These are phyloP conservation scores for Pleodorina starrii DNA, from an alignment of 139 green algal species.

Conservation along the genomic window DNA sequence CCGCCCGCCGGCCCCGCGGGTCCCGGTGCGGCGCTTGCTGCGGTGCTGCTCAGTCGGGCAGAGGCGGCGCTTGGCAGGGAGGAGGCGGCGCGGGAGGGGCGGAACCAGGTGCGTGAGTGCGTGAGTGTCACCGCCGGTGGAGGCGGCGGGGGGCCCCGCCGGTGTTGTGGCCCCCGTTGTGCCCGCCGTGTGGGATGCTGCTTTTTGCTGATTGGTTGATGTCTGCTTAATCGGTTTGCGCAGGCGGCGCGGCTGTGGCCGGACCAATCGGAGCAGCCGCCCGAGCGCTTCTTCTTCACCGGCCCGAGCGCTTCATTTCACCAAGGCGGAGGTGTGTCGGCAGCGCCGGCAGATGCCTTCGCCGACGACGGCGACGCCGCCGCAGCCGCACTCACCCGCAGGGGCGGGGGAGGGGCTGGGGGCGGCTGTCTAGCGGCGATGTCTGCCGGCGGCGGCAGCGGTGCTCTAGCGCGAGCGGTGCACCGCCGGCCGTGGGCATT, in stretches of 20 bases:
- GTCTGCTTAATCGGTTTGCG: background rate
- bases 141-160: too few relatives aligned
- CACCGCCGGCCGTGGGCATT: conserved; percentile 32
- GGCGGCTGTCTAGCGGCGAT: too few relatives aligned
- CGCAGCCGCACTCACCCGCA: too few relatives aligned
- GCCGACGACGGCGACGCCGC: too few relatives aligned
- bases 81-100: conserved; percentile 3
- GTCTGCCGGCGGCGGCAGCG: background rate
- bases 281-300: too few relatives aligned
- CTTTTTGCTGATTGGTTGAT: background rate
- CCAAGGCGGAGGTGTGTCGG: too few relatives aligned
- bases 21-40: conserved; percentile 43
- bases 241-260: conserved; percentile 33
- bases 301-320: background rate
- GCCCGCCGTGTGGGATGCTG: background rate
- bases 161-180: too few relatives aligned
- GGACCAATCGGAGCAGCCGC: background rate
- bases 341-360: too few relatives aligned
- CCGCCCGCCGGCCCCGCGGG: background rate
- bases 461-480: background rate
- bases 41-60: conserved; percentile 33
- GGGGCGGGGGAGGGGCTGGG: too few relatives aligned
- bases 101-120: conserved; percentile 12
- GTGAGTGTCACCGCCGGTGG: too few relatives aligned
- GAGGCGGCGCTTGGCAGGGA: conserved; percentile 38